Evolutionary conservation across 1,139 yeast genomes (phyloP).

Genomic region (Zhuliangozyma parablackwelliae): DNA sequence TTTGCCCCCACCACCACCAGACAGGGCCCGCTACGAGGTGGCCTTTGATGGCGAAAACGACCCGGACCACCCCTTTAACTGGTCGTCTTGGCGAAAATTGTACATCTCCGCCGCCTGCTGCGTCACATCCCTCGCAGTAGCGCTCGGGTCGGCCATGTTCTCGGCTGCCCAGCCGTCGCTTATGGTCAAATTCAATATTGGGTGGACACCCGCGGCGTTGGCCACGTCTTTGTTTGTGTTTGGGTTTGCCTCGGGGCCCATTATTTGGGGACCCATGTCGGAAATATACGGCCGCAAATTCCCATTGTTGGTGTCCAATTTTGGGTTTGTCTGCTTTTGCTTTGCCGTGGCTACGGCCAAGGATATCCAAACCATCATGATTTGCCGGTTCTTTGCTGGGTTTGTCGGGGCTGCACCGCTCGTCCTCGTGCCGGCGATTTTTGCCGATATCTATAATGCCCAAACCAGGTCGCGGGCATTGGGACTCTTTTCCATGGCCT

Average conservation of each 20-base stretch:
- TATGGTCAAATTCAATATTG: constrained; percentile 24
- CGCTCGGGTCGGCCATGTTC: constrained; percentile 44
- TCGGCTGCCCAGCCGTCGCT: constrained; percentile 23
- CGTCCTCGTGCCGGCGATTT: constrained; percentile 38
- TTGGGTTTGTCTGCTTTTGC: constrained; percentile 30
- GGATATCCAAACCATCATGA: constrained; percentile 35
- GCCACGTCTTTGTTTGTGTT: constrained; percentile 40
- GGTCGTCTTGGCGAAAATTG: constrained; percentile 30
- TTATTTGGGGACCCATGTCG: constrained; percentile 38
- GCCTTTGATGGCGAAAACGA: constrained; percentile 48
- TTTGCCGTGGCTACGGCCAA: constrained; percentile 37
- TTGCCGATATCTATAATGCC: constrained; percentile 35
- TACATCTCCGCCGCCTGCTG: constrained; percentile 22
- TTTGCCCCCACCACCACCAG: constrained; percentile 30
- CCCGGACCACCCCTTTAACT: constrained; percentile 46
- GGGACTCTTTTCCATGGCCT: constrained; percentile 26
- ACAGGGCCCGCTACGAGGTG: constrained; percentile 29
- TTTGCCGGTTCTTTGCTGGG: constrained; percentile 39
- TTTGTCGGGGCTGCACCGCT: constrained; percentile 38
- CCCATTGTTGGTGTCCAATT: constrained; percentile 23
- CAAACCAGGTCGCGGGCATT: constrained; percentile 32
- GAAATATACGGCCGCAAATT: constrained; percentile 36
- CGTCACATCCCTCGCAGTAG: constrained; percentile 34
- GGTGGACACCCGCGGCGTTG: constrained; percentile 29
- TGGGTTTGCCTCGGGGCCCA: constrained; percentile 43